Evolutionary conservation across 164 flowering plant species (phyloP).

Genomic region (Vitis cinerea): DNA sequence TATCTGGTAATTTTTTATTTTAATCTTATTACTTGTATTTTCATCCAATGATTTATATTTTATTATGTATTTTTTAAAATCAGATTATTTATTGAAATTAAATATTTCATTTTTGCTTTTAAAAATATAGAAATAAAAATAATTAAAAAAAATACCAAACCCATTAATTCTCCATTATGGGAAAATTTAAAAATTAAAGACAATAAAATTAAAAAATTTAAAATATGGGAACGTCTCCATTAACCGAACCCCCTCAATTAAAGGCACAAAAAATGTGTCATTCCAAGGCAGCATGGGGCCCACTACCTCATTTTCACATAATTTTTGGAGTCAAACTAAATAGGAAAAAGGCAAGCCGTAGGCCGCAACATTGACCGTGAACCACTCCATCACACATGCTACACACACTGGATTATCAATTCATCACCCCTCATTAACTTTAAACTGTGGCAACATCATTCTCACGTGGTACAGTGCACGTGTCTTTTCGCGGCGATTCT

Average conservation of each 20-base stretch:
- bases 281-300: too few relatives aligned
- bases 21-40: too few relatives aligned
- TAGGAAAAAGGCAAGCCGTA: neutral
- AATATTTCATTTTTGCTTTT: too few relatives aligned
- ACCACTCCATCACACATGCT: too few relatives aligned
- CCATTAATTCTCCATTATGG: neutral
- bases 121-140: too few relatives aligned
- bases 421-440: neutral
- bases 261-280: constrained; percentile 1
- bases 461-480: constrained; percentile 33
- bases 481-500: constrained; percentile 19
- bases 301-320: constrained; percentile 9
- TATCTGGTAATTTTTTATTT: too few relatives aligned
- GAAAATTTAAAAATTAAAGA: too few relatives aligned
- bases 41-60: too few relatives aligned
- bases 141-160: neutral
- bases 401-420: too few relatives aligned
- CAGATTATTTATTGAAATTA: too few relatives aligned
- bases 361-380: too few relatives aligned
- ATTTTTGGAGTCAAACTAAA: constrained; percentile 8
- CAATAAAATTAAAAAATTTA: neutral
- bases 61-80: too few relatives aligned
- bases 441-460: constrained; percentile 12
- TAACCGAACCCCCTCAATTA: constrained; percentile 14
- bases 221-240: constrained; percentile 3